Conservation (phyloP, 208 protist species). For the Leishmania turanica region DNA sequence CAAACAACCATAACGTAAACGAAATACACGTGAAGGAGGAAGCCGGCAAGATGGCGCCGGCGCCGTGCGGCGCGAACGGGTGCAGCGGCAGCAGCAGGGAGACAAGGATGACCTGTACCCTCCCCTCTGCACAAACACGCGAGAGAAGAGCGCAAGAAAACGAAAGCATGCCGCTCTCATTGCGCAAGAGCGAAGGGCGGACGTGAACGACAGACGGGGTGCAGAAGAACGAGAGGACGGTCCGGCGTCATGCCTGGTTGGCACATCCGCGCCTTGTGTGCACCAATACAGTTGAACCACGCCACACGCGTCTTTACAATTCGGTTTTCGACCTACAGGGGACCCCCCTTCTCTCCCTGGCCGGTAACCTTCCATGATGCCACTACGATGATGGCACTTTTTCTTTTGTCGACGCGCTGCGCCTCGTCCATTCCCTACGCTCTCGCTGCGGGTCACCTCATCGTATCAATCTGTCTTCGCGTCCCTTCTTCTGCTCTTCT, state of each 20-base stretch:
- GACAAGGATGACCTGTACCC: background rate
- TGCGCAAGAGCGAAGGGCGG: background rate
- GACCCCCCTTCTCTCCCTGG: background rate
- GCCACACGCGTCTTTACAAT: background rate
- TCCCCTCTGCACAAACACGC: background rate
- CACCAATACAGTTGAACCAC: background rate
- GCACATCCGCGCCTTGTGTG: background rate
- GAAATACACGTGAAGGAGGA: background rate
- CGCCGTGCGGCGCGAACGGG: no score
- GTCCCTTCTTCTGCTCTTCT: background rate
- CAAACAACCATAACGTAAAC: background rate
- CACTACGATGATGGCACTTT: background rate
- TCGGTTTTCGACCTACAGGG: background rate
- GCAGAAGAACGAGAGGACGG: background rate
- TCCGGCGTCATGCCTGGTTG: background rate
- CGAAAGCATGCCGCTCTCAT: background rate
- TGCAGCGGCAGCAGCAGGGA: background rate
- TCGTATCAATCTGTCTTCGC: background rate
- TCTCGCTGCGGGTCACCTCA: background rate
- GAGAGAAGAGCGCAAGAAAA: background rate
- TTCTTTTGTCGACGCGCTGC: background rate
- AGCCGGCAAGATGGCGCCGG: background rate
- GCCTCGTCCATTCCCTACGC: background rate
- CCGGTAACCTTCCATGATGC: background rate
- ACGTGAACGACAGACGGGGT: background rate